These are phyloP conservation scores for Diutina pseudorugosa DNA, from an alignment of 1,139 yeast species.

Conservation along the genomic window DNA sequence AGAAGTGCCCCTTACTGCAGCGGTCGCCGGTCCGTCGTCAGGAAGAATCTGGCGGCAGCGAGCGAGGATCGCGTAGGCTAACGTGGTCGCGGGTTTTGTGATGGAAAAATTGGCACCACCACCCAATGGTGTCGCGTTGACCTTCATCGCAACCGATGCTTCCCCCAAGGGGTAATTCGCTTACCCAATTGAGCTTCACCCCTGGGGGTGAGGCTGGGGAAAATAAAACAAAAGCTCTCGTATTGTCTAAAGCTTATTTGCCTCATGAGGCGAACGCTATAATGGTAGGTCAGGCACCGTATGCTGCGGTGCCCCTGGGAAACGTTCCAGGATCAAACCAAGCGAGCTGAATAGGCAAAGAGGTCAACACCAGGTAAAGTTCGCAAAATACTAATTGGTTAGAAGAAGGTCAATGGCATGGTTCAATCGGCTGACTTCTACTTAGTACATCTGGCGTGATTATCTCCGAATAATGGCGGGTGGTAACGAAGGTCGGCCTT, in stretches of 20 bases:
- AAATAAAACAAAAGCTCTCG: not conserved
- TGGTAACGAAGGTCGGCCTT: too few relatives aligned
- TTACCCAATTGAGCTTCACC: not conserved
- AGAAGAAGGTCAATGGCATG: too few relatives aligned
- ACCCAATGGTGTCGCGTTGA: not conserved
- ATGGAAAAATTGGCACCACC: not conserved
- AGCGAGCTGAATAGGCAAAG: not conserved
- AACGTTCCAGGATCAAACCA: not conserved
- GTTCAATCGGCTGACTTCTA: too few relatives aligned
- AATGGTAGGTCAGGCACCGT: not conserved
- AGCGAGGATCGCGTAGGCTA: too few relatives aligned
- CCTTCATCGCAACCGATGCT: not conserved
- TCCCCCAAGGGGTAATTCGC: not conserved
- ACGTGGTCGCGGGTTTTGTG: not conserved
- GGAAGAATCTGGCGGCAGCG: too few relatives aligned
- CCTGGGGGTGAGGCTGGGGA: not conserved
- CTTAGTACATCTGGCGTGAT: too few relatives aligned
- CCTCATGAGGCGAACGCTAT: not conserved
- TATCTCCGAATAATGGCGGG: too few relatives aligned
- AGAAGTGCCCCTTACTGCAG: not conserved
- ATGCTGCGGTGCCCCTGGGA: not conserved
- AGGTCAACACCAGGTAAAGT: too few relatives aligned
- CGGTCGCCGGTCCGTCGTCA: not conserved
- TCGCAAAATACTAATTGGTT: too few relatives aligned
- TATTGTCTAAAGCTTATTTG: not conserved